Base-by-base conservation (phyloP, 2,329 filamentous ascomycete genomes). In the Hypoxylon sp. region DNA sequence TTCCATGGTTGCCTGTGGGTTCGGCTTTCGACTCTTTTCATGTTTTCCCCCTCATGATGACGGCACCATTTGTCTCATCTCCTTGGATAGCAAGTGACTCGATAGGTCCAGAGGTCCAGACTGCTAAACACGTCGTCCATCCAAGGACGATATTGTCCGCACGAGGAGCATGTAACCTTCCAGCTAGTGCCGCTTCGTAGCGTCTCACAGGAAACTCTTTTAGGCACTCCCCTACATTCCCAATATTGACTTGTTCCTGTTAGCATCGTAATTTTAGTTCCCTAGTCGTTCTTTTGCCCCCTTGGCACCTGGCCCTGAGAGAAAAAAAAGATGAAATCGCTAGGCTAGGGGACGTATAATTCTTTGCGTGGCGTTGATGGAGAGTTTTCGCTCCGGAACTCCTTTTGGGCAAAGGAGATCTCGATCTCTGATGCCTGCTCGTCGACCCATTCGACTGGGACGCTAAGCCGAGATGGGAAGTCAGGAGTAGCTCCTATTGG, bases 401-500 rank as follows among this genome's bases (percentile, higher is more conserved):
- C 61, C 61, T 49, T 24, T 19, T 1, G 44, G 44, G 22, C 13
- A 37, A 34, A 10, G 48, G 13, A 28, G 24, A 24, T 22, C 32
- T 34, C 19, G 15, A 17, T 48, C 22, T 7, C 30, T n/a, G 15
- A n/a, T 30, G 22, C 6, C 15, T 47, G 20, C 15, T 10, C 11
- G 46, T 13, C 28, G 24, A 19, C 46, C 46, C 19, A 17, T 49
- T 19, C 24, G 4, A 11, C 28, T 50, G 26, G 30, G 8, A 50
- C 30, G n/a, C 28, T 50, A 50, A 34, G 4, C 46, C n/a, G 2
- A 7, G 4, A 10, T 20, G 3, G 47, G n/a, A 50, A 28, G 26
- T 24, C 20, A 44, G 61, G 61, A 59, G 61, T 53, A 43, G 20
- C 61, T 64, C 56, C 56, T 56, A 59, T 59, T 64, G 56, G 61